These are phyloP conservation scores for Hypoxylon sp. DNA, from an alignment of 2,329 filamentous ascomycete species.

Conservation along the genomic window DNA sequence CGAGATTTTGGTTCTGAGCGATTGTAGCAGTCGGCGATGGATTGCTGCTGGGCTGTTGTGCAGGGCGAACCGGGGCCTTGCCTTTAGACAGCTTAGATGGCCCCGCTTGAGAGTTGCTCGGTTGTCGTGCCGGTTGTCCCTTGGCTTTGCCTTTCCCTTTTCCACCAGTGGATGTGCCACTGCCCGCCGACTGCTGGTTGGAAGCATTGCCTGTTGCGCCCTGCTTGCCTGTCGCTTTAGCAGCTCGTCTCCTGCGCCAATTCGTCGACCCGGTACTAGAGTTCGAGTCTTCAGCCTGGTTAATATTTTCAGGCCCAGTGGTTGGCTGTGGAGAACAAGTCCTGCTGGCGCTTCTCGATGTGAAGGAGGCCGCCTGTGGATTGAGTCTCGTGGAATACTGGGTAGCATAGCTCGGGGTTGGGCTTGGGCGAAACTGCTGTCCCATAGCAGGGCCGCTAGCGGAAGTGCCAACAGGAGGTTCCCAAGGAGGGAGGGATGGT, in stretches of 20 bases:
- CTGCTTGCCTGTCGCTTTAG: not conserved
- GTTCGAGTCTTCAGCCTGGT: not conserved
- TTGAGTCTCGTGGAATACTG: not conserved
- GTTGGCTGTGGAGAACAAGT: not conserved
- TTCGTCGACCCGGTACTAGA: not conserved
- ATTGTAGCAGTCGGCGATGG: not conserved
- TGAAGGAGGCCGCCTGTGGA: not conserved
- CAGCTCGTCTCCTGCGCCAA: not conserved
- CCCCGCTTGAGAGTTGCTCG: not conserved
- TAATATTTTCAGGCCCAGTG: not conserved
- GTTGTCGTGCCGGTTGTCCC: not conserved
- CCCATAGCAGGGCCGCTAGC: not conserved
- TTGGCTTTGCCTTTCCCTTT: not conserved
- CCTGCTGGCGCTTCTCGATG: not conserved
- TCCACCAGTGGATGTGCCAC: not conserved
- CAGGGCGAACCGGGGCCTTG: not conserved
- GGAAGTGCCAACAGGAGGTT: not conserved
- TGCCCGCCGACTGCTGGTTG: not conserved
- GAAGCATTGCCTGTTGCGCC: not conserved
- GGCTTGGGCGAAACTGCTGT: not conserved
- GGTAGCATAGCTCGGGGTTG: not conserved
- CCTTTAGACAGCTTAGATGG: not conserved
- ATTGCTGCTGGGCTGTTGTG: not conserved
- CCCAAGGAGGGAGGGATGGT: not conserved
- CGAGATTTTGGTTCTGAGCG: not conserved